Evolutionary conservation across 1,139 yeast species (phyloP).

Genomic region (Yarrowia galli): DNA sequence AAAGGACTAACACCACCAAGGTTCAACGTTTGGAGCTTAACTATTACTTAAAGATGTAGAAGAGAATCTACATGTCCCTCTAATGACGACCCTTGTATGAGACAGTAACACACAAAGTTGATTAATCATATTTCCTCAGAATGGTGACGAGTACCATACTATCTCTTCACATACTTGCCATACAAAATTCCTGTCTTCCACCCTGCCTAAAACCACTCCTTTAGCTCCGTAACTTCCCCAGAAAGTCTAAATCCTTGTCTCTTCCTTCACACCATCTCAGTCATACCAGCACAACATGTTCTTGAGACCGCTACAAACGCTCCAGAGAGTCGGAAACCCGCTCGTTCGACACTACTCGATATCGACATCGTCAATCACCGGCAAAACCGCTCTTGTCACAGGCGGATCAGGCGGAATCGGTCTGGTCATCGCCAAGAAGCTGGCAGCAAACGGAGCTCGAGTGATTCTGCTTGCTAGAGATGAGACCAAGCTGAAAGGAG

Average conservation of each 20-base stretch:
- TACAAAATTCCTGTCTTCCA: too few relatives aligned
- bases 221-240: neutral
- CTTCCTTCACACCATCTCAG: neutral
- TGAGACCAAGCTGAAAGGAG: neutral
- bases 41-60: too few relatives aligned
- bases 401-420: constrained; percentile 94
- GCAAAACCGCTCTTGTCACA: constrained; percentile 57
- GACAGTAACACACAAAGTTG: too few relatives aligned
- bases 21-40: too few relatives aligned
- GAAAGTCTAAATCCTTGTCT: neutral
- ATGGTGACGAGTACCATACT: too few relatives aligned
- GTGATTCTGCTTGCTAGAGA: constrained; percentile 71
- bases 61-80: too few relatives aligned
- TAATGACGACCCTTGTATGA: too few relatives aligned
- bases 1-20: too few relatives aligned
- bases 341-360: constrained; percentile 17
- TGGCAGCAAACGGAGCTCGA: constrained; percentile 69
- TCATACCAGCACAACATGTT: neutral
- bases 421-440: constrained; percentile 58
- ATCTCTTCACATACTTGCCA: too few relatives aligned
- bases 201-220: too few relatives aligned
- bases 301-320: neutral
- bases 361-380: neutral
- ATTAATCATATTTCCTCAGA: too few relatives aligned
- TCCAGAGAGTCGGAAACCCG: neutral